Conservation (phyloP, 108 stramenopile species). For the Cyclotella sp. region DNA sequence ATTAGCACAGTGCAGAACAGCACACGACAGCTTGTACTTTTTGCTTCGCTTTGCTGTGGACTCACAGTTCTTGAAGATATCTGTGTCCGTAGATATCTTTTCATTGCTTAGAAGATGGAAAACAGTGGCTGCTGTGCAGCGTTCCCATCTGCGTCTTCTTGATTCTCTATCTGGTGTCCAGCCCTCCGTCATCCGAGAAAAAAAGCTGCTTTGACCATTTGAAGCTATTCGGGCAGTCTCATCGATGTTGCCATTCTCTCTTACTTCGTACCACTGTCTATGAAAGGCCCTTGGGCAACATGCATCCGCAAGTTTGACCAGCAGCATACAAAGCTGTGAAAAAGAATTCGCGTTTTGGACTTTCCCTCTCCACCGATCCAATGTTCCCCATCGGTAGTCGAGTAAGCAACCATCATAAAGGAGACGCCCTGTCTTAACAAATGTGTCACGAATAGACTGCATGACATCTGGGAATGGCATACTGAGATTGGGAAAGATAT, state of each 20-base stretch:
- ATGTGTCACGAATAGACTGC: slow-evolving; percentile 57
- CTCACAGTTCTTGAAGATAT: background rate
- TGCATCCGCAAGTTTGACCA: slow-evolving; percentile 67
- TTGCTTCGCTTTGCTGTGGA: background rate
- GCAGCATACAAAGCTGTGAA: slow-evolving; percentile 43
- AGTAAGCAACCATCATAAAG: slow-evolving; percentile 63
- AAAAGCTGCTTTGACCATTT: background rate
- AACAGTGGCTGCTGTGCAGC: slow-evolving; percentile 16
- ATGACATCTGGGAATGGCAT: slow-evolving; percentile 55
- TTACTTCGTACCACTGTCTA: slow-evolving; percentile 57
- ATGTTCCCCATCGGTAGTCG: slow-evolving; percentile 59
- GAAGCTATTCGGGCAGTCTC: slow-evolving; percentile 26
- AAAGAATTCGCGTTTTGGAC: slow-evolving; percentile 59
- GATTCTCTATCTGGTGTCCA: slow-evolving; percentile 28
- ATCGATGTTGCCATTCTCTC: slow-evolving; percentile 38
- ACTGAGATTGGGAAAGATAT: background rate
- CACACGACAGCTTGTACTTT: background rate
- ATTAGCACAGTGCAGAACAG: background rate
- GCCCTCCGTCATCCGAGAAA: slow-evolving; percentile 4
- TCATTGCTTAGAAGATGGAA: background rate
- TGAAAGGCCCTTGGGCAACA: slow-evolving; percentile 62
- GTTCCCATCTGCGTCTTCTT: slow-evolving; percentile 44
- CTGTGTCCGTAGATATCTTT: background rate
- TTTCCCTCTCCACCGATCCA: slow-evolving; percentile 51
- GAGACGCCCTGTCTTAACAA: slow-evolving; percentile 54